Evolutionary conservation across 495 filamentous ascomycete species (phyloP), one percentile per base, ranked within the genome.

Genomic region (Darksidea phi): DNA sequence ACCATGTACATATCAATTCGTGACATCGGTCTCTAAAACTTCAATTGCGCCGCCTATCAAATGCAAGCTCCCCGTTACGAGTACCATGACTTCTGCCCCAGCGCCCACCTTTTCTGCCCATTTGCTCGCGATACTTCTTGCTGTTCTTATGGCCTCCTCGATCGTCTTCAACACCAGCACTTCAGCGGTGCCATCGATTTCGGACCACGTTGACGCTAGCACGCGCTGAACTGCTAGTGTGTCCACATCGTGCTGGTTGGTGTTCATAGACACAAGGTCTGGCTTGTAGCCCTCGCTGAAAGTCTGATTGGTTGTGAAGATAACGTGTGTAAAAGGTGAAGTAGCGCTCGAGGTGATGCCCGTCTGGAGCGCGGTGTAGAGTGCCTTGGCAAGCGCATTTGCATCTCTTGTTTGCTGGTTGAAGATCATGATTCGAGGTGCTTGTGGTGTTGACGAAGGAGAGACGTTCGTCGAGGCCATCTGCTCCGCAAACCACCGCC

Each of bases 391-490:
- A n/a, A 88, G 75, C 11, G 81, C 77, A 25, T 73, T 73, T 54
- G 91, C 89, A 52, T 87, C 81, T 17, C 92, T 86, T 11, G 87
- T 90, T 70, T 97, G 93, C 68, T 98, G 94, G 74, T 98, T 98
- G 81, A 97, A 98, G 50, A 98, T 84, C 54, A 98, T 77, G 51
- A 91, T 26, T 6, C 49, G 43, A 38, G 26, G 48, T 12, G 26
- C n/a, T 25, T 38, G 17, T 28, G 20, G 34, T 26, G 5, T 49
- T 25, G n/a, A 23, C 0, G 65, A 43, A 37, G 46, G 38, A 4
- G 66, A 11, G 18, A 56, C 23, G 25, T 50, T 18, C 72, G 72
- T 0, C 18, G 64, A 47, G 13, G 51, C 15, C n/a, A 66, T 77
- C 42, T 82, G 77, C 6, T 76, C 78, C 2, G 81, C 81, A 66